Base-by-base conservation (phyloP, 306 rosid genomes). In the Herpetospermum pedunculosum region DNA sequence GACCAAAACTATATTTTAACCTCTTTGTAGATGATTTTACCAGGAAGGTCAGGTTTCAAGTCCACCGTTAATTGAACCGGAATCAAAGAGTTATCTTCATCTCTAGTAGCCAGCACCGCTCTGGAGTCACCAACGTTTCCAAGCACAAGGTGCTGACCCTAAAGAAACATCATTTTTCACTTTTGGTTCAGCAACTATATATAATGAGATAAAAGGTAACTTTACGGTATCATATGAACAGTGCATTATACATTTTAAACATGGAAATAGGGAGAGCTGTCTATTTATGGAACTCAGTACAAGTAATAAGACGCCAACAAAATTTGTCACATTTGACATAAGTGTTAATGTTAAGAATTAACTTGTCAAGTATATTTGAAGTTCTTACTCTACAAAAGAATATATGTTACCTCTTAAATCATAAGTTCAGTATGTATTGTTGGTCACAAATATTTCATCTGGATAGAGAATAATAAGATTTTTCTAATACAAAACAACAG, bases 71-170 rank as follows among this genome's bases (percentile, higher is more conserved):
- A 70, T 32, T 85, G 88, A 15, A 80, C 50, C 37, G 88, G 79
- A 69, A 80, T 74, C 84, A 82, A 57, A 72, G 81, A 80, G 52
- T 76, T 64, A 49, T 80, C 81, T 28, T 78, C 40, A 13, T 85
- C 86, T 40, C 81, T 80, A 4, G 86, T 82, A 43, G 84, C 88
- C 75, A 85, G 77, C 43, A 85, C 86, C 14, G 86, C 88, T 54
- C 88, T 85, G 0, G 88, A 85, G 40, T 85, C 88, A 32, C 88
- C 88, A 30, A 85, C 84, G 78, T 85, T 85, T 52, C 86, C 88
- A 23, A 85, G 68, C 29, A 85, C 74, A 69, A 85, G 79, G 75
- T 82, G 71, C 74, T 73, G 81, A 73, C 83, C 88, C 86, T 68
- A 30, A 6, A 68, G n/a, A 68, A 11, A 68, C 30, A 25, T 25